Evolutionary conservation across 257 asterid genomes (phyloP).

Genomic region (Solanum pimpinellifolium): DNA sequence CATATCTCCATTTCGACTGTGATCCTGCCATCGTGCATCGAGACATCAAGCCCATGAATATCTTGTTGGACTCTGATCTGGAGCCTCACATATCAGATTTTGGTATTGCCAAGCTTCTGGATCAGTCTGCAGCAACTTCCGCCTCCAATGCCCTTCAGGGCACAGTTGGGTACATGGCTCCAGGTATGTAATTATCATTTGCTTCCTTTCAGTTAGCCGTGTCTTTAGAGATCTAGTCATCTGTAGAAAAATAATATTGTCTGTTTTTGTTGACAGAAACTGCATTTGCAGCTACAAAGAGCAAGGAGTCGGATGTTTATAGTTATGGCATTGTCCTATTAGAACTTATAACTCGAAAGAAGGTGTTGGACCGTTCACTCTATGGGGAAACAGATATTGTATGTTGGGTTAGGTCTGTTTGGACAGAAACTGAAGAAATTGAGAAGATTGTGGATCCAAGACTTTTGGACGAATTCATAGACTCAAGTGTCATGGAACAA

Average conservation of each 20-base stretch:
- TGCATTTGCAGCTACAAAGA: constrained; percentile 44
- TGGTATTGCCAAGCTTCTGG: constrained; percentile 78
- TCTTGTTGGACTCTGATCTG: constrained; percentile 58
- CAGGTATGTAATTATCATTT: constrained; percentile 32
- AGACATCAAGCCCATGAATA: constrained; percentile 72
- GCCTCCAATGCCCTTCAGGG: constrained; percentile 41
- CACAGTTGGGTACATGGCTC: constrained; percentile 75
- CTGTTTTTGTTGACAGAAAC: constrained; percentile 28
- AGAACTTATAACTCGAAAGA: constrained; percentile 59
- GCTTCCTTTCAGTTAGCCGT: not conserved
- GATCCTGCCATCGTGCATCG: constrained; percentile 67
- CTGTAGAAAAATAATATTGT: not conserved
- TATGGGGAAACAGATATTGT: constrained; percentile 33
- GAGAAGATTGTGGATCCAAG: constrained; percentile 37
- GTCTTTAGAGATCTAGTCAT: not conserved
- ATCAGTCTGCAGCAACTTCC: constrained; percentile 35
- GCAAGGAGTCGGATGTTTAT: constrained; percentile 67
- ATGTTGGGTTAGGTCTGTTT: constrained; percentile 37
- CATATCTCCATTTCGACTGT: constrained; percentile 79
- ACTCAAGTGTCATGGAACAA: constrained; percentile 38
- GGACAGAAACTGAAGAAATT: constrained; percentile 29
- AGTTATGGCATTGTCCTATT: constrained; percentile 66
- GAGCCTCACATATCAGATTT: constrained; percentile 84
- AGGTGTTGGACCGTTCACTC: constrained; percentile 37
- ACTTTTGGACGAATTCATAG: constrained; percentile 42